Conservation (phyloP, 2,329 filamentous ascomycete species). For the Sphaerulina vaccinii region DNA sequence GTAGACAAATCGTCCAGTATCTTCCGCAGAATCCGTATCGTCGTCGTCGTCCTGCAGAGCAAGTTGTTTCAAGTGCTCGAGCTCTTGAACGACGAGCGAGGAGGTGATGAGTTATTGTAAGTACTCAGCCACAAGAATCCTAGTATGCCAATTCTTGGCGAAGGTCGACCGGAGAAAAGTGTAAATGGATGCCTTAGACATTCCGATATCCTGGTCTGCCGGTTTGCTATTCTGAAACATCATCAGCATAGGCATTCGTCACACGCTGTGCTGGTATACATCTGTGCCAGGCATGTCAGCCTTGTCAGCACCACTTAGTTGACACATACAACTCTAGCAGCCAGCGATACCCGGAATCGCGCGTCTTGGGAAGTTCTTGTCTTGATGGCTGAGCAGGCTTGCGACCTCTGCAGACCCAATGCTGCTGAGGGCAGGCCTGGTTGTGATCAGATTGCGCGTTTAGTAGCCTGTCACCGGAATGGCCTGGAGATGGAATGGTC, state of each 20-base stretch:
- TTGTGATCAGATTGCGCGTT: background rate
- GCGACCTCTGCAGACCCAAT: constrained; percentile 7
- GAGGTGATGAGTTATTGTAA: background rate
- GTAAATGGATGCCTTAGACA: constrained; percentile 1
- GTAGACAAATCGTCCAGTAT: background rate
- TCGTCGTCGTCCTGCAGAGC: background rate
- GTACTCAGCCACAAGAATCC: background rate
- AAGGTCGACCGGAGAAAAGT: background rate
- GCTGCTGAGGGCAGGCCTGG: constrained; percentile 8
- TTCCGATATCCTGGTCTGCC: background rate
- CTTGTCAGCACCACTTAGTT: background rate
- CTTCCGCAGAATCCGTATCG: background rate
- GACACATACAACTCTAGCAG: background rate
- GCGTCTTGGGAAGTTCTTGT: constrained; percentile 9
- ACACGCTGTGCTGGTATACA: background rate
- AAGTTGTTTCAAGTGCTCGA: background rate
- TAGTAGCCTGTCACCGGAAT: background rate
- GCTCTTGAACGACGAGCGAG: background rate
- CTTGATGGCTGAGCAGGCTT: constrained; percentile 18
- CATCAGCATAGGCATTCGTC: constrained; percentile 4
- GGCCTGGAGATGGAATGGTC: background rate
- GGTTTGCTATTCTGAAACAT: constrained; percentile 1
- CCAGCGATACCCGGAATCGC: constrained; percentile 5
- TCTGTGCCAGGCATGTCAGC: too few relatives aligned
- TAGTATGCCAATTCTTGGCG: background rate